Evolutionary conservation across 192 early-diverging fungal species (phyloP).

Genomic region (Coemansia sp.): DNA sequence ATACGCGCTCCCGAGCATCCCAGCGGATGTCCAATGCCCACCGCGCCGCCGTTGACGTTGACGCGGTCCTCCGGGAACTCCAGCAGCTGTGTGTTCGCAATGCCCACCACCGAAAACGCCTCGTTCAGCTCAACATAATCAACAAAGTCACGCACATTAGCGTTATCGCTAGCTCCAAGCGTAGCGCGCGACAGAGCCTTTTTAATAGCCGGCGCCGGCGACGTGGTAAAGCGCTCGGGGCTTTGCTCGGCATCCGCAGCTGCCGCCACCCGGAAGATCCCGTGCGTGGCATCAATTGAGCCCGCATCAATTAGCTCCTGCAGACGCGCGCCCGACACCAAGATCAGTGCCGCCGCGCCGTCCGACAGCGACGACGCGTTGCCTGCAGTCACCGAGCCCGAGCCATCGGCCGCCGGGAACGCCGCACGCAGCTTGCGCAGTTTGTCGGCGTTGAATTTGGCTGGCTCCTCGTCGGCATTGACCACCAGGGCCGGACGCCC

Average conservation of each 20-base stretch:
- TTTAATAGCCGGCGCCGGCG: slow-evolving; percentile 75
- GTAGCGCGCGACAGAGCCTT: slow-evolving; percentile 70
- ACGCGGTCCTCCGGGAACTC: slow-evolving; percentile 72
- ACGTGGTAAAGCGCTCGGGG: slow-evolving; percentile 72
- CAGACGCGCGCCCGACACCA: slow-evolving; percentile 67
- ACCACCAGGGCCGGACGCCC: slow-evolving; percentile 66
- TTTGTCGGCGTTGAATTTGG: slow-evolving; percentile 81
- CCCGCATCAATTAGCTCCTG: slow-evolving; percentile 41
- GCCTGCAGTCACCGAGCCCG: slow-evolving; percentile 89
- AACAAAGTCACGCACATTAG: slow-evolving; percentile 58
- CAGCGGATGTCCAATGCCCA: slow-evolving; percentile 97
- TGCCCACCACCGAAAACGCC: slow-evolving; percentile 78
- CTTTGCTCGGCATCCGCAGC: slow-evolving; percentile 74
- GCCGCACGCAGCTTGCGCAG: slow-evolving; percentile 84
- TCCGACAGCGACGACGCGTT: slow-evolving; percentile 82
- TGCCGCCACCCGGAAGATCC: slow-evolving; percentile 59
- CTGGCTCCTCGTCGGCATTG: slow-evolving; percentile 62
- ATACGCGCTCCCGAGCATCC: slow-evolving; percentile 93
- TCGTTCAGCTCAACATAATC: slow-evolving; percentile 85
- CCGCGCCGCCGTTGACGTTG: slow-evolving; percentile 95
- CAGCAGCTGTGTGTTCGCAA: slow-evolving; percentile 84
- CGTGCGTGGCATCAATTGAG: slow-evolving; percentile 27
- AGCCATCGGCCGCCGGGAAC: slow-evolving; percentile 68
- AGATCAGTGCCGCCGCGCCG: slow-evolving; percentile 72
- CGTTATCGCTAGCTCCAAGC: slow-evolving; percentile 31